These are phyloP conservation scores for Pholiota conissans DNA, from an alignment of 768 basidiomycete genomes.

Conservation along the genomic window DNA sequence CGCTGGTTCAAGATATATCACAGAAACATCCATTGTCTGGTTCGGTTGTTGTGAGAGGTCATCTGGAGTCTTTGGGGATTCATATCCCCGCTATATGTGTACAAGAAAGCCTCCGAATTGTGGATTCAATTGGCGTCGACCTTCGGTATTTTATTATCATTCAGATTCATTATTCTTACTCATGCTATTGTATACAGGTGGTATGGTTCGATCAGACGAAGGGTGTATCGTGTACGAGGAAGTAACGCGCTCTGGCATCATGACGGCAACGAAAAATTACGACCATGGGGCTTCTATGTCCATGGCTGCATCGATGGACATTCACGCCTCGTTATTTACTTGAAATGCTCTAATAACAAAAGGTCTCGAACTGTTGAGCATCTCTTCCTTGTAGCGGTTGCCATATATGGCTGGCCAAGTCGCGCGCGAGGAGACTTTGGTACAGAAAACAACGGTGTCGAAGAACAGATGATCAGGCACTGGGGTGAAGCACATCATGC, in stretches of 20 bases:
- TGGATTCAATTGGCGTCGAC: conserved; percentile 30
- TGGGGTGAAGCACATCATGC: conserved; percentile 14
- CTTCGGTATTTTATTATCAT: conserved; percentile 14
- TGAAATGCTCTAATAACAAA: conserved; percentile 29
- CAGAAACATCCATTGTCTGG: conserved; percentile 26
- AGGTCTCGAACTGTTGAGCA: conserved; percentile 20
- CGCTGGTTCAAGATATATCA: conserved; percentile 16
- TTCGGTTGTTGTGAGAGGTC: conserved; percentile 25
- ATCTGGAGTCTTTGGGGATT: conserved; percentile 23
- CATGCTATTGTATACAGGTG: conserved; percentile 2
- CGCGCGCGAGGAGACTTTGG: conserved; percentile 25
- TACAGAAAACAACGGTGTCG: conserved; percentile 25
- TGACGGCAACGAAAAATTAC: conserved; percentile 37
- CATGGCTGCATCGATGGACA: conserved; percentile 34
- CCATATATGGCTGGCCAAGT: conserved; percentile 31
- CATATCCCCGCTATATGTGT: conserved; percentile 25
- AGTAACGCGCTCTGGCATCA: conserved; percentile 35
- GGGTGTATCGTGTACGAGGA: conserved; percentile 29
- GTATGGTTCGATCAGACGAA: conserved; percentile 5
- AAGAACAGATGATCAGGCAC: conserved; percentile 8
- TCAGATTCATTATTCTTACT: not conserved
- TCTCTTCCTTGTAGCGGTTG: conserved; percentile 20
- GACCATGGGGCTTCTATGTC: conserved; percentile 26
- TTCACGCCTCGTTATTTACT: conserved; percentile 30
- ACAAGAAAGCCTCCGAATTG: conserved; percentile 22